phyloP scores from a whole-genome alignment of 345 rosid genomes.

The Lagerstroemia speciosa region DNA sequence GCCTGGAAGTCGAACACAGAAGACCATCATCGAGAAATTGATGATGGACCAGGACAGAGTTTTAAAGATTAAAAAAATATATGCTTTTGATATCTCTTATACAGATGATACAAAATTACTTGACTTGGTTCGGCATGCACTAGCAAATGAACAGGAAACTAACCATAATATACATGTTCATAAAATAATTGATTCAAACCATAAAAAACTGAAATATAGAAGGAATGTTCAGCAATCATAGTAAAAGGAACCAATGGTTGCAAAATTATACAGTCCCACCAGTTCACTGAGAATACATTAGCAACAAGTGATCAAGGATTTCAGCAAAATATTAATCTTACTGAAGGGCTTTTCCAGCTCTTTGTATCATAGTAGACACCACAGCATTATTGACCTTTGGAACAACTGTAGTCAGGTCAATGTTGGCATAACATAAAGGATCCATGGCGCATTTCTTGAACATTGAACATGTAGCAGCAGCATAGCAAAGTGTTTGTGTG shows the following conservation, averaged over 20 bases:
- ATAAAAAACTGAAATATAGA: neutral
- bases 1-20: neutral
- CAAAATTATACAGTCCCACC: neutral
- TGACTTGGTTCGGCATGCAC: neutral
- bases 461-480: constrained; percentile 68
- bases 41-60: neutral
- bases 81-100: neutral
- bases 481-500: constrained; percentile 68
- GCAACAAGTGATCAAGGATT: neutral
- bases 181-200: neutral
- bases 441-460: constrained; percentile 82
- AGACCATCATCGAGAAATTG: neutral
- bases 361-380: constrained; percentile 71
- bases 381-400: constrained; percentile 60
- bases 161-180: neutral
- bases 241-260: neutral
- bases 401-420: constrained; percentile 64
- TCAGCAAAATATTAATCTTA: constrained; percentile 15
- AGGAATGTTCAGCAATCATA: neutral
- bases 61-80: too few species aligned
- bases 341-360: constrained; percentile 77
- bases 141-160: neutral
- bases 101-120: neutral
- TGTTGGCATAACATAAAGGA: constrained; percentile 57
- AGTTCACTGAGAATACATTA: neutral